Percentiles rank a stretch among this genome's conserved stretches.
Conservation (phyloP, 768 basidiomycete species). For the Ephemerocybe angulata region DNA sequence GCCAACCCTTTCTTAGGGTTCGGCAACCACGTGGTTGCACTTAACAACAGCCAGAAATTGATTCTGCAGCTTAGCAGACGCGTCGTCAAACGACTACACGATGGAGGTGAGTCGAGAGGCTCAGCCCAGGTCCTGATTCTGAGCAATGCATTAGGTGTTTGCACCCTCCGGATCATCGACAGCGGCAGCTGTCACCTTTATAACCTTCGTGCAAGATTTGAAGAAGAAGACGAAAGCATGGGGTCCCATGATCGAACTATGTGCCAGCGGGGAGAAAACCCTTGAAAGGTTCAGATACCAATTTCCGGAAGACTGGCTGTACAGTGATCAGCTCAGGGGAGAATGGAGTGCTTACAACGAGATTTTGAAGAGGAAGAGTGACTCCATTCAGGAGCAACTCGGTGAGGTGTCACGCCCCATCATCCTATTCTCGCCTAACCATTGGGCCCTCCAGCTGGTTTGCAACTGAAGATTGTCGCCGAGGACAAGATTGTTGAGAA, state of each 20-base stretch:
- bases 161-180: constrained; percentile 87
- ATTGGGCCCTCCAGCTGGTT: constrained; percentile 60
- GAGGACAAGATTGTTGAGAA: constrained; percentile 98
- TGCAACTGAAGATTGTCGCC: constrained; percentile 99
- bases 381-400: constrained; percentile 96
- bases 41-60: not conserved
- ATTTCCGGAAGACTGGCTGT: constrained; percentile 96
- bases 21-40: not conserved
- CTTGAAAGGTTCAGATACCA: constrained; percentile 96
- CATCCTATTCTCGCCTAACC: not conserved
- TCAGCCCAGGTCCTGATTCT: not conserved
- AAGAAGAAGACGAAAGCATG: constrained; percentile 96
- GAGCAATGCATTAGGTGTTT: constrained; percentile 46
- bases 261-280: constrained; percentile 93
- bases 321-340: constrained; percentile 93
- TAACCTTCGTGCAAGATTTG: constrained; percentile 98
- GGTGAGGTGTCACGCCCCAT: constrained; percentile 44
- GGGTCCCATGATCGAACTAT: constrained; percentile 94
- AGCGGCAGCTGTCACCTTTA: constrained; percentile 96
- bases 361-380: constrained; percentile 96
- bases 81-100: constrained; percentile 29
- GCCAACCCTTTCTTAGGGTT: constrained; percentile 16
- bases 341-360: constrained; percentile 99
- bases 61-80: constrained; percentile 23
- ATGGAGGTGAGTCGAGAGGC: constrained; percentile 39